Conservation (phyloP, 345 rosid genomes). For the Xanthoceras sorbifolium region DNA sequence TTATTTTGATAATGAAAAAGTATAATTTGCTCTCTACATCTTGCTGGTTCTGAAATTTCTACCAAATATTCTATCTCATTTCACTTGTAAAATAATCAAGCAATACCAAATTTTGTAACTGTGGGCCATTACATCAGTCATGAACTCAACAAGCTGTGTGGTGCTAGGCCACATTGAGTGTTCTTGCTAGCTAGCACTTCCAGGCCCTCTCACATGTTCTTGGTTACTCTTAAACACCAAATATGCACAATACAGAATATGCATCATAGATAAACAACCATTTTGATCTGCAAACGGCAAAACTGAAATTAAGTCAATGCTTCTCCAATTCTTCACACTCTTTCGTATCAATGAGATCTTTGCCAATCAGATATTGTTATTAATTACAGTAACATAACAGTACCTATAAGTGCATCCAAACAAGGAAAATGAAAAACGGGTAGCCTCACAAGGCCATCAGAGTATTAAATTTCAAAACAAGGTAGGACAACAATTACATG, state of each 20-base stretch:
- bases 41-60: not conserved
- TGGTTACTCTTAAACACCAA: not conserved
- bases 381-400: not conserved
- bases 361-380: not conserved
- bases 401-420: too few relatives aligned
- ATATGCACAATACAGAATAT: too few relatives aligned
- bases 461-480: not conserved
- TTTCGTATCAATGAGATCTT: not conserved
- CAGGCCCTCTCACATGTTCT: not conserved
- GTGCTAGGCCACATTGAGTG: not conserved
- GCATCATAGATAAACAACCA: not conserved
- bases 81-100: not conserved
- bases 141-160: not conserved
- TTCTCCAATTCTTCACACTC: not conserved
- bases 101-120: not conserved
- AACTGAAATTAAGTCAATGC: not conserved
- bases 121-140: not conserved
- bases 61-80: not conserved
- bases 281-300: not conserved
- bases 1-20: not conserved
- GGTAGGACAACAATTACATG: not conserved
- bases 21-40: not conserved
- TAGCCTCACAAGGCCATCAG: not conserved
- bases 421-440: too few relatives aligned
- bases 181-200: constrained; percentile 3